A percentile compares a stretch with the other conserved stretches of the same genome.
These are phyloP conservation scores for Lenzites betulinus DNA, from an alignment of 768 basidiomycete genomes.

Conservation along the genomic window DNA sequence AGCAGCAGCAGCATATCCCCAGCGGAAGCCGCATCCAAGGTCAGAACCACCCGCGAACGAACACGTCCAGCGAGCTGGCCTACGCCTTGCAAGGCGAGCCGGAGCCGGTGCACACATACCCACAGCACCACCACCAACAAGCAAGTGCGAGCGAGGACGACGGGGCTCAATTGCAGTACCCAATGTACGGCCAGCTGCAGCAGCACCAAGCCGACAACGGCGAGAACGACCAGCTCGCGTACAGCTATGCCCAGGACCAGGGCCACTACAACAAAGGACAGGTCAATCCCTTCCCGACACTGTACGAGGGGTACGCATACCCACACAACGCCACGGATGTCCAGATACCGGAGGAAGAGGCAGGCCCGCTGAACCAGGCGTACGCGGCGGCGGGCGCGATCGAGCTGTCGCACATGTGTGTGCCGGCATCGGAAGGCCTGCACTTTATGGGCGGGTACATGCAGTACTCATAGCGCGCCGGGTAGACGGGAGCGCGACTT, in stretches of 20 bases:
- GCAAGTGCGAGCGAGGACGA: background rate
- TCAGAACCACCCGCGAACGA: conserved; percentile 5
- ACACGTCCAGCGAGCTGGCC: conserved; percentile 24
- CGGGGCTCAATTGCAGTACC: conserved; percentile 8
- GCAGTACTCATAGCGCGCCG: conserved; percentile 17
- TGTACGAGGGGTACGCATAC: conserved; percentile 21
- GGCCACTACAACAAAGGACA: conserved; percentile 8
- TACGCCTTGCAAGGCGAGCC: conserved; percentile 21
- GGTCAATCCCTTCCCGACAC: conserved; percentile 16
- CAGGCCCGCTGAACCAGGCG: conserved; percentile 9
- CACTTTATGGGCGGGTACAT: conserved; percentile 22
- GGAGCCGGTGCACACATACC: conserved; percentile 2
- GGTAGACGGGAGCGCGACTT: background rate
- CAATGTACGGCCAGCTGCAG: conserved; percentile 1
- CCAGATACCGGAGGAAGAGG: background rate
- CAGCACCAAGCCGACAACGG: background rate
- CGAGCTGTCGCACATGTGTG: conserved; percentile 25
- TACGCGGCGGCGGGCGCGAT: conserved; percentile 23
- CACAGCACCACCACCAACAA: background rate
- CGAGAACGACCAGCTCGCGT: background rate
- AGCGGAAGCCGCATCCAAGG: conserved; percentile 1
- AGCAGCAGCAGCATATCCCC: background rate
- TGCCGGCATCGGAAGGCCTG: conserved; percentile 20
- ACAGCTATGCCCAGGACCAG: conserved; percentile 17
- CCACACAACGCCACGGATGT: background rate